Conservation (phyloP, 1,284 basidiomycete genomes). For the Sporisorium scitamineum region DNA sequence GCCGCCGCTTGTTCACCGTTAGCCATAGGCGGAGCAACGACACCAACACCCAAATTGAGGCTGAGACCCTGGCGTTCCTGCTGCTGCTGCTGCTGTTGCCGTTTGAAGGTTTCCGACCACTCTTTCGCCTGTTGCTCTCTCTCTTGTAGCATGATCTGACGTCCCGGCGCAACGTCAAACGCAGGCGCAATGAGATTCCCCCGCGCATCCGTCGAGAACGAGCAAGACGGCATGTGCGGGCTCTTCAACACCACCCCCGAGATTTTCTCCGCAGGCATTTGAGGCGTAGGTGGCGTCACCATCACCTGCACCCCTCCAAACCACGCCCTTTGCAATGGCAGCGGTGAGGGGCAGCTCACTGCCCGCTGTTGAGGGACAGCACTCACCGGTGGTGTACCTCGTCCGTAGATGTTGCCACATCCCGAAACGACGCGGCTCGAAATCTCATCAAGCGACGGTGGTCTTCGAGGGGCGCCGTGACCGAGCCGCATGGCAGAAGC, state of each 20-base stretch:
- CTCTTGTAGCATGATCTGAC: conserved; percentile 29
- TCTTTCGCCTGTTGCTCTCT: conserved; percentile 17
- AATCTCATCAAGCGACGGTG: conserved; percentile 40
- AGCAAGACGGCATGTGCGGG: conserved; percentile 7
- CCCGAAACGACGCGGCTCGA: conserved; percentile 22
- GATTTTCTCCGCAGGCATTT: conserved; percentile 21
- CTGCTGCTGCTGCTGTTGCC: conserved; percentile 22
- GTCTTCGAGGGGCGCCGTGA: conserved; percentile 24
- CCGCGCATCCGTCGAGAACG: conserved; percentile 17
- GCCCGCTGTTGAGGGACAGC: conserved; percentile 17
- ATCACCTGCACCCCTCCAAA: conserved; percentile 39
- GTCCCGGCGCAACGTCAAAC: conserved; percentile 41
- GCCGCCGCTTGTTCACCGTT: conserved; percentile 14
- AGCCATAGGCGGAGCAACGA: conserved; percentile 21
- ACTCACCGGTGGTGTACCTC: neutral
- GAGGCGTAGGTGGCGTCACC: conserved; percentile 42
- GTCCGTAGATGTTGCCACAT: neutral
- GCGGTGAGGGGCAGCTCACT: conserved; percentile 40
- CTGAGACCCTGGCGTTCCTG: conserved; percentile 4
- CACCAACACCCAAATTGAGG: conserved; percentile 18
- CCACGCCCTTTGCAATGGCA: conserved; percentile 5
- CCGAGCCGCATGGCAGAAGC: conserved; percentile 20
- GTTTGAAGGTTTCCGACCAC: conserved; percentile 22
- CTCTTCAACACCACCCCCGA: conserved; percentile 25
- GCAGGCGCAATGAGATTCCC: conserved; percentile 29